These are phyloP conservation scores for Taphrina deformans DNA, from an alignment of 1,139 yeast species.

Conservation along the genomic window DNA sequence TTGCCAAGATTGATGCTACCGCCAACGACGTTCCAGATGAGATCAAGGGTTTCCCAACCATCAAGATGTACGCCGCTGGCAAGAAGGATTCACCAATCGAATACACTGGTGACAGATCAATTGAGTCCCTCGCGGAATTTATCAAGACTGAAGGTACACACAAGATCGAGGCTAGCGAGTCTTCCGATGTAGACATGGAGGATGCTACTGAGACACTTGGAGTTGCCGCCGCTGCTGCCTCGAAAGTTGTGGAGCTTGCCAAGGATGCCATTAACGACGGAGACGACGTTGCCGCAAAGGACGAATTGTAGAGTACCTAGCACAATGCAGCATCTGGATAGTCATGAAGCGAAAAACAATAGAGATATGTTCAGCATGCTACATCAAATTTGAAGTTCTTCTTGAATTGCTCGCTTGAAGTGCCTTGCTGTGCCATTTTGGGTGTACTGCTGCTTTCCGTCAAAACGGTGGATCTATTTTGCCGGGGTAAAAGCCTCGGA, in stretches of 20 bases:
- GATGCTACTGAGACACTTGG: slow-evolving; percentile 24
- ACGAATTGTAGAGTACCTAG: not conserved
- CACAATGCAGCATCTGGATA: not conserved
- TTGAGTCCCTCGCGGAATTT: slow-evolving; percentile 70
- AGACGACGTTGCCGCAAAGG: slow-evolving; percentile 11
- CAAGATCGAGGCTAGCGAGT: slow-evolving; percentile 48
- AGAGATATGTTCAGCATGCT: not conserved
- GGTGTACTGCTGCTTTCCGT: too few relatives aligned
- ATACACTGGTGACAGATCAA: slow-evolving; percentile 70
- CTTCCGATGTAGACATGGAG: slow-evolving; percentile 24
- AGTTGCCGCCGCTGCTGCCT: slow-evolving; percentile 37
- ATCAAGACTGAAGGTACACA: slow-evolving; percentile 64
- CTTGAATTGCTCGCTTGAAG: too few relatives aligned
- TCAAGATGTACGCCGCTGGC: slow-evolving; percentile 90
- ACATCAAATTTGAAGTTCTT: not conserved
- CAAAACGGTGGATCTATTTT: too few relatives aligned
- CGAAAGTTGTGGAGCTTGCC: slow-evolving; percentile 40
- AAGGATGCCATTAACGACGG: slow-evolving; percentile 40
- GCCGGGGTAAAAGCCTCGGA: not conserved
- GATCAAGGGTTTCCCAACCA: slow-evolving; percentile 90
- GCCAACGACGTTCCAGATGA: slow-evolving; percentile 67
- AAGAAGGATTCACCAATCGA: slow-evolving; percentile 70
- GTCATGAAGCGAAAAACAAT: not conserved
- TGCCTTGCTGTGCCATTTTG: too few relatives aligned
- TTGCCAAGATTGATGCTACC: slow-evolving; percentile 44